Evolutionary conservation across 2,329 filamentous ascomycete species (phyloP).

Genomic region (Colletotrichum lindemuthianum): DNA sequence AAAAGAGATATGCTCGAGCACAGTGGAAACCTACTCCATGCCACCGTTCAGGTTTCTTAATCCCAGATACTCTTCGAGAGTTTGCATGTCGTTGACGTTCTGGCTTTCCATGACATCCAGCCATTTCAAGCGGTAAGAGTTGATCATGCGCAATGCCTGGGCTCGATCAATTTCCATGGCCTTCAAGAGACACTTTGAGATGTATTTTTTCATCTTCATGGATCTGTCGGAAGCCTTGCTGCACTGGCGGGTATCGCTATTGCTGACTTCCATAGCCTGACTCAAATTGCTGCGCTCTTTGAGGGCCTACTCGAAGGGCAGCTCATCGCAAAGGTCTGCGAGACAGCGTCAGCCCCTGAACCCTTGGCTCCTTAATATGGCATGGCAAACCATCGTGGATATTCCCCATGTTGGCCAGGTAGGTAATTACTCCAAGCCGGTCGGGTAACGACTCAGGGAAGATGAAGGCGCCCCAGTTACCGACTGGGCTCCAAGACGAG

Average conservation of each 20-base stretch:
- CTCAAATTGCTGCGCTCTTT: constrained; percentile 13
- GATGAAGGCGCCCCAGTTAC: constrained; percentile 25
- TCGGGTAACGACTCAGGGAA: constrained; percentile 23
- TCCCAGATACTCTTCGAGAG: constrained; percentile 13
- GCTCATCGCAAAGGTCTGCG: constrained; percentile 11
- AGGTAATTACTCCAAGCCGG: constrained; percentile 11
- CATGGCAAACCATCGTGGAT: constrained; percentile 14
- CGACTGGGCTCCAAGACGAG: constrained; percentile 19
- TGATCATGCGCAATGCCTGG: constrained; percentile 20
- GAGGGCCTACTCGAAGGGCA: constrained; percentile 17
- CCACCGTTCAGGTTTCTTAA: constrained; percentile 25
- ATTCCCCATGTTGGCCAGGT: constrained; percentile 20
- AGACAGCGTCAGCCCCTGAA: background rate
- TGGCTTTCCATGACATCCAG: constrained; percentile 20
- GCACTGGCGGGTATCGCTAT: background rate
- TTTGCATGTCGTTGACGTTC: background rate
- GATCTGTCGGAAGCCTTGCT: background rate
- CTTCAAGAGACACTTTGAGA: constrained; percentile 11
- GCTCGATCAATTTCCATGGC: constrained; percentile 13
- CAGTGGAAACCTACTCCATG: constrained; percentile 6
- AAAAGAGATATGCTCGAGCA: background rate
- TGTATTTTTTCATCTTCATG: constrained; percentile 14
- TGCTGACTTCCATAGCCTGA: constrained; percentile 4
- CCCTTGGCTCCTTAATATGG: too few species aligned
- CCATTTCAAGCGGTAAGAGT: constrained; percentile 18